Evolutionary conservation across 331 rosid species (phyloP), one percentile per base, ranked within the genome.

Genomic region (Cydonia oblonga): DNA sequence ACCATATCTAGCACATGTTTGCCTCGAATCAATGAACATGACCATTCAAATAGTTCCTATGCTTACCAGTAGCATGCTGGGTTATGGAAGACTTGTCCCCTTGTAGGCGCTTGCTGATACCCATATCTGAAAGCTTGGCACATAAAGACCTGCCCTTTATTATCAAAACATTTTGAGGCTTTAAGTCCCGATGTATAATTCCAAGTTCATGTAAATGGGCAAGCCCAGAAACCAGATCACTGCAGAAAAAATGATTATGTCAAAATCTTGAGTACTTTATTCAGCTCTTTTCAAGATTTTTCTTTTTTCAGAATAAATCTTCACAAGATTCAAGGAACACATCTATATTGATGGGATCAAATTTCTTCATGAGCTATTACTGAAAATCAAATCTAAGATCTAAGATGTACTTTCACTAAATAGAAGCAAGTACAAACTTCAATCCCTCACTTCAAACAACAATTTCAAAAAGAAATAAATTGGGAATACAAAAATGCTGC

Each of bases 111-210:
- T 82, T 82, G 71, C 85, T 82, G 76, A 82, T 82, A 52, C 85
- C 85, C 85, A 82, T 78, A 70, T 82, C 85, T 69, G 85, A 82
- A 74, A 82, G 77, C 67, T 78, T 82, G n/a, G 85, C 85, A 5
- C 64, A 40, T 23, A 82, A 59, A 53, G 64, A 70, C 58, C 64
- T 74, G 57, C 80, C 82, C 26, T 65, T 82, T 64, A 56, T 70
- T 35, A 78, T 74, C 74, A 82, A 74, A 51, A 82, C 85, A 78
- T 82, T 82, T 38, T 82, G 85, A 66, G 85, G 85, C 64, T 82
- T 82, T 65, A 82, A 75, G 76, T 82, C 85, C 69, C 85, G 80
- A 44, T 82, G 85, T 60, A 82, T 75, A 68, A 82, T 82, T 60
- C 85, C 85, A 78, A 82, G 80, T 57, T 82, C 78, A 75, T 82